Conservation (phyloP, 2,329 filamentous ascomycete species). For the Fusarium pseudograminearum region DNA sequence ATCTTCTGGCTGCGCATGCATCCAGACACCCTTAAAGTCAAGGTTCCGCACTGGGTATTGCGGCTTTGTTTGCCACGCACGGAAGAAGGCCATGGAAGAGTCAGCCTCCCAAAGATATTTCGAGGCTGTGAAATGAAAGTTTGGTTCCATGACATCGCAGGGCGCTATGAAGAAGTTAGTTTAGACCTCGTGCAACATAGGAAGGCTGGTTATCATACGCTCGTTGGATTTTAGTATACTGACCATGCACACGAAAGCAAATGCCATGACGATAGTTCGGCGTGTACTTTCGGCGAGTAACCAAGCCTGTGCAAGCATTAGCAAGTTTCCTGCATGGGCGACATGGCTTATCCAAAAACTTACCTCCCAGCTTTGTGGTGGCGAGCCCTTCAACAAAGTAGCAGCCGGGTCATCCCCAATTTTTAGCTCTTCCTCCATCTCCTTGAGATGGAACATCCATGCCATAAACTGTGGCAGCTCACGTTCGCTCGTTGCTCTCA, state of each 20-base stretch:
- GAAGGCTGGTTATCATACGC: constrained; percentile 42
- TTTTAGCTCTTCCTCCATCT: constrained; percentile 53
- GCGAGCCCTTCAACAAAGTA: constrained; percentile 47
- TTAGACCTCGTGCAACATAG: not conserved
- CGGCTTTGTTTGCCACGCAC: constrained; percentile 59
- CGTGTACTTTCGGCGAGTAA: constrained; percentile 58
- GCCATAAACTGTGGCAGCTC: constrained; percentile 52
- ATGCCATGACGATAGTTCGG: constrained; percentile 53
- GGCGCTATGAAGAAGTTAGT: constrained; percentile 30
- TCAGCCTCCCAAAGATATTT: constrained; percentile 58
- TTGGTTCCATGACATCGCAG: constrained; percentile 25
- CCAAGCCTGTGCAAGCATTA: constrained; percentile 51
- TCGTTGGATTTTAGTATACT: constrained; percentile 51
- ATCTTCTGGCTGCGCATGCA: constrained; percentile 53
- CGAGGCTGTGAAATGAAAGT: constrained; percentile 54
- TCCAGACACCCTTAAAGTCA: constrained; percentile 54
- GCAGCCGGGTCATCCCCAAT: constrained; percentile 38
- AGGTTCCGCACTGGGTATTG: constrained; percentile 53
- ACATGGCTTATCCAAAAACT: constrained; percentile 4
- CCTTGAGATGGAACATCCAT: constrained; percentile 55
- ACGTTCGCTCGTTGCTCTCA: constrained; percentile 57
- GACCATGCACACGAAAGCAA: constrained; percentile 51
- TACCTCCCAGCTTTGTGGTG: constrained; percentile 59
- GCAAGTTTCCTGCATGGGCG: not conserved
- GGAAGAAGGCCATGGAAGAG: constrained; percentile 57